Conservation (phyloP, 768 basidiomycete species). For the Russula sp. region DNA sequence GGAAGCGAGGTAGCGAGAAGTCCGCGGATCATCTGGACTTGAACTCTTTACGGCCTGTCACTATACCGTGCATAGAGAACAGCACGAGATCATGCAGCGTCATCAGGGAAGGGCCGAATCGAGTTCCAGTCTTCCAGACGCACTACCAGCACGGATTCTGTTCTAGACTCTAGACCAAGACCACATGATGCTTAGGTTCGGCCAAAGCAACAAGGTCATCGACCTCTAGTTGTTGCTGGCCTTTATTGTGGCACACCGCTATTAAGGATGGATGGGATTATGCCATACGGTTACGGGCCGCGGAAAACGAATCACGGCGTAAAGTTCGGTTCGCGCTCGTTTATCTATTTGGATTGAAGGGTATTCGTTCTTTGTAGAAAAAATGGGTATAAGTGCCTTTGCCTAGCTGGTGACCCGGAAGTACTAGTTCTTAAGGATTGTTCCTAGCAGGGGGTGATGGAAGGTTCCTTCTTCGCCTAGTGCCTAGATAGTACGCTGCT, state of each 20-base stretch:
- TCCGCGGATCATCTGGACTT: conserved; percentile 10
- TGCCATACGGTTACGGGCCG: neutral
- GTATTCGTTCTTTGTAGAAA: neutral
- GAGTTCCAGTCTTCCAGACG: too few species aligned
- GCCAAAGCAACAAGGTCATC: neutral
- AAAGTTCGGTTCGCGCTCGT: neutral
- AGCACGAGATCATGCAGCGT: too few species aligned
- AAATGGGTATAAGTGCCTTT: neutral
- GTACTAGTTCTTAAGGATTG: neutral
- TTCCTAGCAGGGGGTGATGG: neutral
- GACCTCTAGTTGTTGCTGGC: neutral
- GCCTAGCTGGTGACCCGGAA: neutral
- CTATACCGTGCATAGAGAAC: too few species aligned
- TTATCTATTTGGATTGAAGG: neutral
- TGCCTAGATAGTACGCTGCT: neutral
- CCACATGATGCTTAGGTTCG: neutral
- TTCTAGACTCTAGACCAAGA: too few species aligned
- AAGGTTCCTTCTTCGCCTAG: neutral
- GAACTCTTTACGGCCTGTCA: too few species aligned
- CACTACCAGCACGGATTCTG: too few species aligned
- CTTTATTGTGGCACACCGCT: neutral
- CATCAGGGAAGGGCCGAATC: too few species aligned
- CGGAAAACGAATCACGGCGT: neutral
- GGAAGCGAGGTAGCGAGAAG: neutral
- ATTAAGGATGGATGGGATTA: neutral